Conservation (phyloP, 176 grass and related monocot species). For the Oryza longistaminata region DNA sequence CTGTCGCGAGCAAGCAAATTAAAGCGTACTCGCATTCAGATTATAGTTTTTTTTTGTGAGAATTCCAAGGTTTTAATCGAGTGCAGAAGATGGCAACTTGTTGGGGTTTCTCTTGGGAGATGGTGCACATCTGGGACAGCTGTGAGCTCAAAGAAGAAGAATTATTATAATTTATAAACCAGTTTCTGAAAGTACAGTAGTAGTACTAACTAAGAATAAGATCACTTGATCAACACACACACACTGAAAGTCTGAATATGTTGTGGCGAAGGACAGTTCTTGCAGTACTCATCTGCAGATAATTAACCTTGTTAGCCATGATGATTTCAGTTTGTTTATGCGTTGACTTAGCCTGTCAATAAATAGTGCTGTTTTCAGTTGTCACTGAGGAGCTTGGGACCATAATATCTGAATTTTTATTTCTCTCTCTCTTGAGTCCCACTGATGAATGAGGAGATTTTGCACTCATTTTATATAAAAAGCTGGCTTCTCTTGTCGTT, state of each 20-base stretch:
- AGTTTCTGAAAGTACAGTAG: conserved; percentile 26
- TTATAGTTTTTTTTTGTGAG: not conserved
- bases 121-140: conserved; percentile 41
- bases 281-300: conserved; percentile 16
- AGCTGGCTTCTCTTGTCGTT: conserved; percentile 19
- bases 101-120: conserved; percentile 20
- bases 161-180: conserved; percentile 22
- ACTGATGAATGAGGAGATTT: conserved; percentile 14
- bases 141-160: not conserved
- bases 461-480: conserved; percentile 31
- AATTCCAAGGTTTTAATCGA: conserved; percentile 21
- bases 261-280: conserved; percentile 6
- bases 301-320: not conserved
- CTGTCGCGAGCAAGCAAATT: conserved; percentile 36
- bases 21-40: conserved; percentile 20
- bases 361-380: conserved; percentile 15
- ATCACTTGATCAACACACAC: conserved; percentile 31
- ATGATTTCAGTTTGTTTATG: conserved; percentile 36
- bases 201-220: conserved; percentile 21
- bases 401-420: not conserved
- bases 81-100: conserved; percentile 24
- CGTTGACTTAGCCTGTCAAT: conserved; percentile 26
- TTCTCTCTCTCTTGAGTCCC: not conserved
- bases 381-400: conserved; percentile 23
- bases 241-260: conserved; percentile 17